Base-by-base conservation (phyloP, 2,329 filamentous ascomycete species). In the Fusarium torreyae region DNA sequence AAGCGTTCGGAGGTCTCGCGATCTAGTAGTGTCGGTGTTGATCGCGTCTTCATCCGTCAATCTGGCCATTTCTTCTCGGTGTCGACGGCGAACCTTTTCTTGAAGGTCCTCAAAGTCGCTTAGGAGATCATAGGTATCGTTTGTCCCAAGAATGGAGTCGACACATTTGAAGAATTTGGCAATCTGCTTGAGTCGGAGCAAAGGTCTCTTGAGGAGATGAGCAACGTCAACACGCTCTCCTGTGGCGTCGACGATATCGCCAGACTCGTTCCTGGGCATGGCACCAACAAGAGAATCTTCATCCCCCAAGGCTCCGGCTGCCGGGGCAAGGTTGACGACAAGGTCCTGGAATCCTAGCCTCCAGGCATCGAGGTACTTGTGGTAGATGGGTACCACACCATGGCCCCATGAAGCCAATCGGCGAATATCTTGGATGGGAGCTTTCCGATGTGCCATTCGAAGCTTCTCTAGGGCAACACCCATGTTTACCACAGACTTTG, bases 151-250 rank as follows among this genome's bases (percentile, higher is more conserved):
- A 15, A 89, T 81, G 18, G 86, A 83, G 72, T 89, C 86, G 52
- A 91, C 86, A 66, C 89, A 87, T 79, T 92, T 93, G 74, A 97
- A 89, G 38, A 93, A 91, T 78, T 94, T 97, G 43, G 91, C 85
- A 65, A 99, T 88, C 79, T 94, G 93, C 78, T 97, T 98, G 64
- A 98, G 84, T 46, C 96, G 89, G 22, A 97, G 90, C 42, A 99
- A 81, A 1, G 96, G 96, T 55, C 95, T 86, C 81, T 97, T 98
- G 53, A 99, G 84, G 45, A 99, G 85, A 79, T 96, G 97, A 9
- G 94, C 94, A 48, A 99, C 96, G 77, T 98, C 96, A 10, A 98
- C 94, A 52, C 94, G 89, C 78, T 98, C 94, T 14, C 95, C 96
- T 67, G 95, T 87, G 34, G 88, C 88, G 70, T 94, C 89, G 50